A percentile compares a stretch with the other conserved stretches of the same genome.
Evolutionary conservation across 495 filamentous ascomycete genomes (phyloP).

Genomic region (Jackrogersella minutella): DNA sequence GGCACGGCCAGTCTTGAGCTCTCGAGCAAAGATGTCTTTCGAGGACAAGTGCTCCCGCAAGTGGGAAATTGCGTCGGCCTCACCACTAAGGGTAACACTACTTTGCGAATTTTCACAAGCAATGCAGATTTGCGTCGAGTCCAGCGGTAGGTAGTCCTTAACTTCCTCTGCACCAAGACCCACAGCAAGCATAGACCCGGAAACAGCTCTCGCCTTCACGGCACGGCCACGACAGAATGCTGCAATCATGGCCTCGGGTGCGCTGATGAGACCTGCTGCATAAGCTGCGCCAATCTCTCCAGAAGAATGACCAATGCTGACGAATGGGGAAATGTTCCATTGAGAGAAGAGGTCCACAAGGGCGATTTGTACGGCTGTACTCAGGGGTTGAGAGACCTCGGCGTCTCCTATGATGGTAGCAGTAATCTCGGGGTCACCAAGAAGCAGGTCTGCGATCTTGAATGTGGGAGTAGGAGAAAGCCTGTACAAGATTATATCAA

Average conservation of each 20-base stretch:
- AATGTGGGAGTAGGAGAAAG: neutral
- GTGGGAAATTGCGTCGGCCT: constrained; percentile 48
- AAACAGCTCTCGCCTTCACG: constrained; percentile 1
- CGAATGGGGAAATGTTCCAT: constrained; percentile 59
- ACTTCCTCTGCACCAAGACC: constrained; percentile 45
- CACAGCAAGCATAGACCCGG: constrained; percentile 60
- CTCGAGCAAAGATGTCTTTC: constrained; percentile 47
- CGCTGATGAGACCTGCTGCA: constrained; percentile 52
- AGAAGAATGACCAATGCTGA: constrained; percentile 67
- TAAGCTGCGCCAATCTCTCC: constrained; percentile 70
- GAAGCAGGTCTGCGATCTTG: neutral
- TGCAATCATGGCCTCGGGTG: constrained; percentile 55
- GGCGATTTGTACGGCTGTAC: constrained; percentile 59
- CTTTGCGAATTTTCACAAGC: constrained; percentile 56
- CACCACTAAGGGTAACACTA: constrained; percentile 58
- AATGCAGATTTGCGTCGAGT: constrained; percentile 33
- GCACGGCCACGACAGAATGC: constrained; percentile 52
- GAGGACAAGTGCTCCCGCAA: no score
- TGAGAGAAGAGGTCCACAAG: constrained; percentile 61
- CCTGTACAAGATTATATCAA: constrained; percentile 31
- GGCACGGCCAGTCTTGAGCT: constrained; percentile 53
- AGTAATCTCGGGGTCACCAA: neutral
- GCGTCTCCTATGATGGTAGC: constrained; percentile 31
- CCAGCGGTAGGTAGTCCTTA: constrained; percentile 3
- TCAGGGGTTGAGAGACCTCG: constrained; percentile 54